These are phyloP conservation scores for Cutaneotrichosporon spelunceum DNA, from an alignment of 1,284 basidiomycete species.

Conservation along the genomic window DNA sequence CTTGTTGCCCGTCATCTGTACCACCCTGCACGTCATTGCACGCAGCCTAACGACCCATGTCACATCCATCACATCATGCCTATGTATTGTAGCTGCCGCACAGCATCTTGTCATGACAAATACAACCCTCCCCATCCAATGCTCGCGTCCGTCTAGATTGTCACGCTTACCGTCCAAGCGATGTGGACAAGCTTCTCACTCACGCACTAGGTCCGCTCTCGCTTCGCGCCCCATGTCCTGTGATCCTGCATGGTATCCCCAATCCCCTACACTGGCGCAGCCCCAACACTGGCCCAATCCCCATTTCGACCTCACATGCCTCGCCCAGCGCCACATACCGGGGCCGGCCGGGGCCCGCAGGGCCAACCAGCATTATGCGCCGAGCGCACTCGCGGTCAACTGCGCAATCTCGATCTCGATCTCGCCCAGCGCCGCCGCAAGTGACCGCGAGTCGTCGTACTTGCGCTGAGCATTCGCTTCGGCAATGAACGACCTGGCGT, in stretches of 20 bases:
- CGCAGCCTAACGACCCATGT: neutral
- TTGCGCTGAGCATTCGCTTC: conserved; percentile 79
- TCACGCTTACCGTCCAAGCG: neutral
- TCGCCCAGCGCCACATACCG: neutral
- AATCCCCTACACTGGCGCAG: neutral
- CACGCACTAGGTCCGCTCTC: neutral
- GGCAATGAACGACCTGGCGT: conserved; percentile 52
- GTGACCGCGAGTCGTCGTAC: conserved; percentile 80
- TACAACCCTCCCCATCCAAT: neutral
- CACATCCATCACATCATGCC: neutral
- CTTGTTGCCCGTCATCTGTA: conserved; percentile 7
- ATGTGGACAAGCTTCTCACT: neutral
- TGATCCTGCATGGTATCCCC: neutral
- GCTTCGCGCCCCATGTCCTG: neutral
- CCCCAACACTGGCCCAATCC: neutral
- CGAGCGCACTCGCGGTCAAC: conserved; percentile 48
- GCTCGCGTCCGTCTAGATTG: neutral
- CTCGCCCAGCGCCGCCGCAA: conserved; percentile 70
- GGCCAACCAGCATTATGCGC: neutral
- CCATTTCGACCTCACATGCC: neutral
- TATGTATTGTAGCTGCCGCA: conserved; percentile 6
- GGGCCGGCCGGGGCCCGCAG: neutral
- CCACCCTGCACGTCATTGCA: conserved; percentile 5
- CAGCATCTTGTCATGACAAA: conserved; percentile 5
- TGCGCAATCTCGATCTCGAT: conserved; percentile 74